These are phyloP conservation scores for Acer yangbiense DNA, from an alignment of 345 rosid genomes.

Conservation along the genomic window DNA sequence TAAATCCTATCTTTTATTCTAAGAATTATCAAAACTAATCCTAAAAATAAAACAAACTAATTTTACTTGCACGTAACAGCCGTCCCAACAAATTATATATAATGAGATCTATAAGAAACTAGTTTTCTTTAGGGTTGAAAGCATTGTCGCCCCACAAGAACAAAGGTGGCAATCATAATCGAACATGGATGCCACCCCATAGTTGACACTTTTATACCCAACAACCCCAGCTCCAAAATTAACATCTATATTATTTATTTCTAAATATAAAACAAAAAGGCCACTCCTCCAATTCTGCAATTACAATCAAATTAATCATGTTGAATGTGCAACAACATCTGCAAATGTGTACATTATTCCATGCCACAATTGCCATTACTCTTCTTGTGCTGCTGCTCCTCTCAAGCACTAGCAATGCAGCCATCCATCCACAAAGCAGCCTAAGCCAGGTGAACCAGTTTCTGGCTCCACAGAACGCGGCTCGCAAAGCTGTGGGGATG, in stretches of 20 bases:
- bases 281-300: not conserved
- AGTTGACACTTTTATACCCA: conserved; percentile 6
- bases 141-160: conserved; percentile 13
- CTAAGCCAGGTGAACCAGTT: conserved; percentile 38
- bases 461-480: conserved; percentile 71
- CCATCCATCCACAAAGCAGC: not conserved
- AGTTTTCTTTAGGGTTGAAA: not conserved
- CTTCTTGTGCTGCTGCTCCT: conserved; percentile 23
- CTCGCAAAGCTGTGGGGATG: conserved; percentile 52
- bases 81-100: no score
- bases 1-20: no score
- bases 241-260: not conserved
- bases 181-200: conserved; percentile 44
- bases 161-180: conserved; percentile 60
- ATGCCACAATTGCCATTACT: conserved; percentile 3
- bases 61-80: no score
- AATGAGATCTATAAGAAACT: no score
- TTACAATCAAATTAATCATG: not conserved
- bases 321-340: not conserved
- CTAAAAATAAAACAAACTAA: no score
- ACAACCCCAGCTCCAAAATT: not conserved
- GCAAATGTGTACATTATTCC: not conserved
- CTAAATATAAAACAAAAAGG: not conserved
- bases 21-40: no score
- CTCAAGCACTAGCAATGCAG: conserved; percentile 13